Evolutionary conservation across 192 early-diverging fungal genomes (phyloP).

Genomic region (Anaeromyces robustus): DNA sequence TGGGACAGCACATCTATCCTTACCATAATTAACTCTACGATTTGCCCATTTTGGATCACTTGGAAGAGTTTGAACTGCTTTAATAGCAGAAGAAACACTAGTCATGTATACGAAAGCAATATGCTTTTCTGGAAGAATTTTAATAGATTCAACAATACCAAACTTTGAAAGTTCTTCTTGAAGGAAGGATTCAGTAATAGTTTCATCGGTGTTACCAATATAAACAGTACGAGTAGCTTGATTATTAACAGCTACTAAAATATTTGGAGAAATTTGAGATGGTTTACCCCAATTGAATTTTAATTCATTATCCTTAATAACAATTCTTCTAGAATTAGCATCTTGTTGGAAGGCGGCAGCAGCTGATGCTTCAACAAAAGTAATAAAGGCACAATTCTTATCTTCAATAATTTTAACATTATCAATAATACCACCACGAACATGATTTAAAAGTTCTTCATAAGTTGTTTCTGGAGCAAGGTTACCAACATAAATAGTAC

Average conservation of each 20-base stretch:
- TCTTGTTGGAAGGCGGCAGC: constrained; percentile 48
- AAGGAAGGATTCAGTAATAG: constrained; percentile 18
- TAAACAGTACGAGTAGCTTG: constrained; percentile 72
- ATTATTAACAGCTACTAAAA: constrained; percentile 43
- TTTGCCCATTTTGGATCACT: constrained; percentile 32
- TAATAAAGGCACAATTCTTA: constrained; percentile 66
- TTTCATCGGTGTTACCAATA: constrained; percentile 53
- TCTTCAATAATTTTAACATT: constrained; percentile 50
- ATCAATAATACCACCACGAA: constrained; percentile 56
- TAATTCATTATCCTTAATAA: constrained; percentile 39
- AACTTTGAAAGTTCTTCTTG: constrained; percentile 45
- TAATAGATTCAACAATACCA: constrained; percentile 57
- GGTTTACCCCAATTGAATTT: constrained; percentile 67
- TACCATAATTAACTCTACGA: constrained; percentile 60
- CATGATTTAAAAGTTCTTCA: constrained; percentile 50
- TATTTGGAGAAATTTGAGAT: constrained; percentile 22
- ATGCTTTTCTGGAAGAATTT: constrained; percentile 50
- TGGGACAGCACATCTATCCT: constrained; percentile 53
- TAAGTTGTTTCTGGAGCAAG: constrained; percentile 36
- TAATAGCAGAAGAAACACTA: constrained; percentile 48
- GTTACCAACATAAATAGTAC: constrained; percentile 75
- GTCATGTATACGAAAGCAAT: constrained; percentile 79
- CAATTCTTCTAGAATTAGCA: constrained; percentile 22
- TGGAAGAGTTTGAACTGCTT: constrained; percentile 48
- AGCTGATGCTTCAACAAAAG: constrained; percentile 52